A percentile compares a stretch with the other conserved stretches of the same genome.
Conservation (phyloP, 192 early-diverging fungal genomes). For the Entophlyctis luteolus region DNA sequence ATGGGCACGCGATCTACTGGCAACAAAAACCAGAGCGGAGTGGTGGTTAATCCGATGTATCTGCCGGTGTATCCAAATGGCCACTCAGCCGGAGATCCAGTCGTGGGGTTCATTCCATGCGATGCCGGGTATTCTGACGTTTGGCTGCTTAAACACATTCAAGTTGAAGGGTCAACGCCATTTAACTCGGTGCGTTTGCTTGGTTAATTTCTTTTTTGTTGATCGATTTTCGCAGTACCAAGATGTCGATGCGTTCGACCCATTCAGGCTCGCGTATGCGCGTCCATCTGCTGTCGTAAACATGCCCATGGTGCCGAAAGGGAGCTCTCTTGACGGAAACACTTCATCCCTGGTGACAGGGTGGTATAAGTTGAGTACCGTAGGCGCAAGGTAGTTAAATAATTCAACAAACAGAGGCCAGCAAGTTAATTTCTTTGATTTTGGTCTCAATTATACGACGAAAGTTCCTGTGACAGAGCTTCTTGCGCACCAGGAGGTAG, state of each 20-base stretch:
- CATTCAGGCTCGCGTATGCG: neutral
- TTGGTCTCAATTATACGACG: neutral
- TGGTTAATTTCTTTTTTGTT: neutral
- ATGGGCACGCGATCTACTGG: conserved; percentile 8
- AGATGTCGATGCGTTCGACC: conserved; percentile 6
- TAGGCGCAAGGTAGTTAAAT: neutral
- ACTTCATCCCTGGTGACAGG: neutral
- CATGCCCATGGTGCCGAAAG: conserved; percentile 15
- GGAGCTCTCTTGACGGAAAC: conserved; percentile 4
- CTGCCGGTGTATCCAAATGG: conserved; percentile 20
- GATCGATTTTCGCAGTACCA: neutral
- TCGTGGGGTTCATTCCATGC: conserved; percentile 13
- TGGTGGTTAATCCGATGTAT: conserved; percentile 18
- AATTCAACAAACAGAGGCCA: neutral
- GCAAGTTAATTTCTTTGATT: neutral
- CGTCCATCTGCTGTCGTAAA: neutral
- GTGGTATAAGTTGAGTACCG: conserved; percentile 15
- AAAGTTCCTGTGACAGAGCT: neutral
- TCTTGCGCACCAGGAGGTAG: neutral
- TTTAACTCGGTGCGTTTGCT: conserved; percentile 16
- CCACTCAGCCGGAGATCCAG: conserved; percentile 1
- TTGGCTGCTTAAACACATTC: conserved; percentile 6
- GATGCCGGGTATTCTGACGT: conserved; percentile 19
- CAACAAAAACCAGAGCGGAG: neutral
- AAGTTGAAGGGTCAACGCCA: neutral